Evolutionary conservation across 2,329 filamentous ascomycete species (phyloP).

Genomic region (Exserohilum turcica): DNA sequence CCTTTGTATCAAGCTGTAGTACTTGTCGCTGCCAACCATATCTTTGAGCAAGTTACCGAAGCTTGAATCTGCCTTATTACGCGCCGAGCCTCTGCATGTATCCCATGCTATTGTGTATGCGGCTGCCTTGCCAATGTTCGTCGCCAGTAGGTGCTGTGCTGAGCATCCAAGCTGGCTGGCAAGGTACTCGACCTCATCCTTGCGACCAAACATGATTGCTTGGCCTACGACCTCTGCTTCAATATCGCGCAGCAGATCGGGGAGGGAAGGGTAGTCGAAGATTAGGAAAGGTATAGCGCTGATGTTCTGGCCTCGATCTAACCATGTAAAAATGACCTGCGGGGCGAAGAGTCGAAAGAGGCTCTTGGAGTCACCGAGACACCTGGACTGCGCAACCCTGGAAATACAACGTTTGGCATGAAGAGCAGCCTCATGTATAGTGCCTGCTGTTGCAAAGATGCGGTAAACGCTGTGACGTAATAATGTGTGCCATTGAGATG

Average conservation of each 20-base stretch:
- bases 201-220: conserved; percentile 78
- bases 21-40: conserved; percentile 69
- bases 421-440: conserved; percentile 65
- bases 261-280: conserved; percentile 75
- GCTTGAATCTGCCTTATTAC: conserved; percentile 53
- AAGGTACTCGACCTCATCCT: conserved; percentile 65
- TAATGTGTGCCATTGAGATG: conserved; percentile 82
- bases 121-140: conserved; percentile 76
- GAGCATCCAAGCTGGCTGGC: conserved; percentile 52
- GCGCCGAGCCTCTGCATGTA: conserved; percentile 54
- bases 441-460: conserved; percentile 87
- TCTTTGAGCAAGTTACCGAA: conserved; percentile 72
- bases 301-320: conserved; percentile 64
- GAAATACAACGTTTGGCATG: conserved; percentile 76
- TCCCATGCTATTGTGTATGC: conserved; percentile 86
- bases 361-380: conserved; percentile 67
- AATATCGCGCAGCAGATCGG: conserved; percentile 70
- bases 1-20: conserved; percentile 65
- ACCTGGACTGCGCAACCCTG: conserved; percentile 68
- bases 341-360: conserved; percentile 85
- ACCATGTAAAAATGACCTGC: conserved; percentile 90
- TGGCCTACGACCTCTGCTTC: conserved; percentile 80
- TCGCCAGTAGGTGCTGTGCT: conserved; percentile 51
- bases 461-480: conserved; percentile 87
- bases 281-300: conserved; percentile 77